These are phyloP conservation scores for Aureobasidium vineae DNA, from an alignment of 2,329 filamentous ascomycete genomes.

Conservation along the genomic window DNA sequence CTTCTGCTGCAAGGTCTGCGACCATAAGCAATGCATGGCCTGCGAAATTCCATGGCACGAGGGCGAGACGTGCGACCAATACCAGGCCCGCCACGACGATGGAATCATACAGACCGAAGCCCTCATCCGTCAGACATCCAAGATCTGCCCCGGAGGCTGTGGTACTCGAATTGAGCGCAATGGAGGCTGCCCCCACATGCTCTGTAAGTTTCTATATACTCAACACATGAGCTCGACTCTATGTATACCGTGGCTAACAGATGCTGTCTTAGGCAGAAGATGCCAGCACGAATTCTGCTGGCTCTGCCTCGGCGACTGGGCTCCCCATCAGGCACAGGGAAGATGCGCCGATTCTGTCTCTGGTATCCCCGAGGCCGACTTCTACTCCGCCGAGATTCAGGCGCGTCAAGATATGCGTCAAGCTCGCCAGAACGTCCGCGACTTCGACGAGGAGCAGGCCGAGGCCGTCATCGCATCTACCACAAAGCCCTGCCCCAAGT, in stretches of 20 bases:
- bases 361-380: not conserved
- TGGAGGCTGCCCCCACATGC: conserved; percentile 37
- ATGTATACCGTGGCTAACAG: conserved; percentile 15
- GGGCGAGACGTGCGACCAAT: conserved; percentile 34
- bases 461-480: conserved; percentile 30
- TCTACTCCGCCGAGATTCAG: not conserved
- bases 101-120: conserved; percentile 26
- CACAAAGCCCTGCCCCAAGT: conserved; percentile 37
- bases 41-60: conserved; percentile 38
- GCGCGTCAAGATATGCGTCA: not conserved
- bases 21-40: conserved; percentile 34
- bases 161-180: conserved; percentile 36
- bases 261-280: not conserved
- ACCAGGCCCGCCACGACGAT: not conserved
- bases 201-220: conserved; percentile 29
- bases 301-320: not conserved
- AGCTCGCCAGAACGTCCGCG: conserved; percentile 23
- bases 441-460: conserved; percentile 14
- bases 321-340: not conserved
- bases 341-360: not conserved
- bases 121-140: conserved; percentile 31
- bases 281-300: not conserved
- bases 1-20: conserved; percentile 35
- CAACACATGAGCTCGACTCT: not conserved
- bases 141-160: conserved; percentile 36